Evolutionary conservation across 169 alveolate genomes (phyloP).

Genomic region (Babesia bovis): DNA sequence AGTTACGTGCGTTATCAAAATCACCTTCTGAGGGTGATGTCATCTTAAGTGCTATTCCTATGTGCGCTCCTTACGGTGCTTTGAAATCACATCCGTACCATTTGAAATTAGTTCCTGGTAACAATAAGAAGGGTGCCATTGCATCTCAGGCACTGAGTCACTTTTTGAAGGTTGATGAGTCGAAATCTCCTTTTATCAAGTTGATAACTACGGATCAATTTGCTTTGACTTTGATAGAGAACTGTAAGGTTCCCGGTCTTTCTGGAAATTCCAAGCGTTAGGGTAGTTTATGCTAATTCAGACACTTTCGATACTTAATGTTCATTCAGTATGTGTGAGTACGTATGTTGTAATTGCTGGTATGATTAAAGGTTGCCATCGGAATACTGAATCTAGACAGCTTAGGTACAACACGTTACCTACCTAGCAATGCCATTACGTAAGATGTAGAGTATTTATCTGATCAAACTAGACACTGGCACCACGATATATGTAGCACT

Average conservation of each 20-base stretch:
- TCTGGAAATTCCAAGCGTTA: not conserved
- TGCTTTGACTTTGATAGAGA: constrained; percentile 58
- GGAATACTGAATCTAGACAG: no score
- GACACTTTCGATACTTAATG: no score
- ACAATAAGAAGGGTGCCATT: constrained; percentile 74
- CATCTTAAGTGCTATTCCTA: constrained; percentile 53
- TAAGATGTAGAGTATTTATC: no score
- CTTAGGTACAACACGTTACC: no score
- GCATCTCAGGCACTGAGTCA: constrained; percentile 67
- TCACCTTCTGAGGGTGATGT: constrained; percentile 45
- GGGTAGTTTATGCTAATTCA: not conserved
- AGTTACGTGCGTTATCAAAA: constrained; percentile 34
- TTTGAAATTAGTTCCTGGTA: constrained; percentile 75
- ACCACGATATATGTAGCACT: no score
- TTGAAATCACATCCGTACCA: constrained; percentile 24
- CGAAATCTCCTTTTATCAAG: constrained; percentile 38
- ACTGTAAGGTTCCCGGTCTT: constrained; percentile 57
- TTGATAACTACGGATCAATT: constrained; percentile 65
- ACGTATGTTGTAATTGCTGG: no score
- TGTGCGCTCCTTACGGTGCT: constrained; percentile 69
- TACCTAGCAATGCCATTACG: no score
- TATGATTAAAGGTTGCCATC: no score
- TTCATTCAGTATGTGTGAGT: no score
- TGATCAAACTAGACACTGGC: no score
- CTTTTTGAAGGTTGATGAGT: constrained; percentile 54